These are phyloP conservation scores for Curvularia sp. DNA, from an alignment of 2,329 filamentous ascomycete genomes.

Conservation along the genomic window DNA sequence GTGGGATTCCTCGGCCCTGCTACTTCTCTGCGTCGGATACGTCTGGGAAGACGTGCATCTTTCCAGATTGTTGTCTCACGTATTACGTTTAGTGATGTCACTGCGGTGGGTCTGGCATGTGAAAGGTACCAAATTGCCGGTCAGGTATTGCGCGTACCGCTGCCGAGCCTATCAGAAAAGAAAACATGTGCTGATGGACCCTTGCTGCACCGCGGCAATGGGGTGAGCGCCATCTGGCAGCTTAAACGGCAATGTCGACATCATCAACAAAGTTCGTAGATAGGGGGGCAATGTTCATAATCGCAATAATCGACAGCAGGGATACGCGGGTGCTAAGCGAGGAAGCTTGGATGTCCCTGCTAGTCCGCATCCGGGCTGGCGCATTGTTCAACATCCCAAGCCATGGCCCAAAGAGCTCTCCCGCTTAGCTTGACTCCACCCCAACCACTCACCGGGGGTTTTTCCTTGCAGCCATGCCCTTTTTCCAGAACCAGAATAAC, in stretches of 20 bases:
- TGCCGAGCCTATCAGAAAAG: not conserved
- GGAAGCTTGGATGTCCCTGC: constrained; percentile 1
- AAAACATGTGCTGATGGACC: not conserved
- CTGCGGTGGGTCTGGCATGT: constrained; percentile 29
- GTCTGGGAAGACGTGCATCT: constrained; percentile 18
- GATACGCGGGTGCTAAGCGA: constrained; percentile 17
- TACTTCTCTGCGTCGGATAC: constrained; percentile 1
- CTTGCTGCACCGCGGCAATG: too few relatives aligned
- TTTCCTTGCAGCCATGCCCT: constrained; percentile 27
- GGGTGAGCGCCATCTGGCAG: not conserved
- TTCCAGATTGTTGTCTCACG: constrained; percentile 20
- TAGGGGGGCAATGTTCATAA: not conserved
- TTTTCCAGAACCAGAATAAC: constrained; percentile 29
- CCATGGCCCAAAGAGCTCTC: constrained; percentile 16
- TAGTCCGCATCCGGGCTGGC: constrained; percentile 4
- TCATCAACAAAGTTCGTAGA: not conserved
- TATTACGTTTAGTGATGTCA: constrained; percentile 33
- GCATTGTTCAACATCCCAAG: constrained; percentile 16
- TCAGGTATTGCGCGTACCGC: not conserved
- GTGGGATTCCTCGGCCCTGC: not conserved
- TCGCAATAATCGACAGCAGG: constrained; percentile 12
- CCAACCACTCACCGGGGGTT: constrained; percentile 15
- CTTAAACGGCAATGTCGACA: not conserved
- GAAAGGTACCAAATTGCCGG: constrained; percentile 19
- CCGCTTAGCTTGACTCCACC: constrained; percentile 16